Evolutionary conservation across 768 basidiomycete genomes (phyloP), one percentile per base, ranked within the genome.

Genomic region (Arthromyces matolae): DNA sequence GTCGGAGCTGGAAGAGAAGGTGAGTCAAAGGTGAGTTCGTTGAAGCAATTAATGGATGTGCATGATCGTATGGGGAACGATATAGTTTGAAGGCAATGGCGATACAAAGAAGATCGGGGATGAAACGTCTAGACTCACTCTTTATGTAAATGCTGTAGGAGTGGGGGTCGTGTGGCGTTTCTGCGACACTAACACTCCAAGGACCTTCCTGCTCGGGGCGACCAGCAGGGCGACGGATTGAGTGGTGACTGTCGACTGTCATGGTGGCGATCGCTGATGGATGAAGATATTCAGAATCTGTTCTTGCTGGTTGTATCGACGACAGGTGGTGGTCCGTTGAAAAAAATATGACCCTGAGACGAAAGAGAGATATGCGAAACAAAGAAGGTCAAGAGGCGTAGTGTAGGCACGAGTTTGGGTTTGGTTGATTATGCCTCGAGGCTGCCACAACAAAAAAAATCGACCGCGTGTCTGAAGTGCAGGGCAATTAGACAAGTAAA

Each of bases 181-280:
- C 88, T 53, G 91, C 91, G 54, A 92, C 89, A 64, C 86, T 89
- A 62, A 93, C 81, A 59, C 81, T 82, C 91, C 91, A 93, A 19
- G 82, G 88, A 12, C 86, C 88, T 60, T 89, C 87, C 66, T 88
- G 81, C 64, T 90, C 86, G 52, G 84, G 74, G 39, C 86, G 79
- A 27, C 81, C 73, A 34, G 76, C 77, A 47, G 67, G 76, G 60
- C 77, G 71, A 55, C 77, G 71, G 39, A 60, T 50, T 35, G 67
- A 49, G 42, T 52, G 49, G 35, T 55, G 49, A 42, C 52, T 50
- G 35, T 57, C 53, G 29, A 55, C 45, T 27, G 55, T 53, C 57
- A 55, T 56, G 25, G 49, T 54, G 61, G 47, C 45, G 62, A 60
- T 57, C 53, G 55, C 57, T 69, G 65, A 60, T 75, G 63, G 72